Conservation (phyloP, 164 flowering plant genomes). For the Berberis thunbergii region DNA sequence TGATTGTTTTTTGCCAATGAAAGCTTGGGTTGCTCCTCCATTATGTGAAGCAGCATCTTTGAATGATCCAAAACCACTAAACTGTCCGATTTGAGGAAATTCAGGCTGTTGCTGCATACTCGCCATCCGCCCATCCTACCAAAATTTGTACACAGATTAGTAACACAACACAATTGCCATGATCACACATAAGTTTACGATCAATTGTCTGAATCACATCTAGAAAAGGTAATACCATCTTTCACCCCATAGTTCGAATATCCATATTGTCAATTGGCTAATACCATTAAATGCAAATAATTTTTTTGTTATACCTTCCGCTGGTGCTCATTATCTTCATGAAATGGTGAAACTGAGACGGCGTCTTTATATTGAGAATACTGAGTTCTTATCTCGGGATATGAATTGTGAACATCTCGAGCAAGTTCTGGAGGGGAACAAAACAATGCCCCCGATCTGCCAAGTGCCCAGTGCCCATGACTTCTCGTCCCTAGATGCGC, state of each 20-base stretch:
- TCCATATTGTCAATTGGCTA: background rate
- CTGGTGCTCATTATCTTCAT: slow-evolving; percentile 16
- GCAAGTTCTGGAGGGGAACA: slow-evolving; percentile 18
- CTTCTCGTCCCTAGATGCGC: slow-evolving; percentile 24
- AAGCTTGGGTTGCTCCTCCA: slow-evolving; percentile 7
- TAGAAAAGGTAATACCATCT: no score
- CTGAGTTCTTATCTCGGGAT: slow-evolving; percentile 19
- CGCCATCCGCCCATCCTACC: no score
- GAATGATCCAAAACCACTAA: slow-evolving; percentile 3
- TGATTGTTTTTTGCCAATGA: slow-evolving; percentile 11
- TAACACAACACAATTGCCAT: no score
- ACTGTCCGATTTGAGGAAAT: no score
- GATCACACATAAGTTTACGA: slow-evolving; percentile 1
- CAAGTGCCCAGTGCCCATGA: slow-evolving; percentile 23
- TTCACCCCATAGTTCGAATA: no score
- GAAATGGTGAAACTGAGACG: slow-evolving; percentile 16
- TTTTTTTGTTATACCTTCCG: slow-evolving; percentile 24
- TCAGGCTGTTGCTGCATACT: no score
- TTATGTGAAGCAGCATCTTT: slow-evolving; percentile 13
- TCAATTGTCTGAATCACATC: no score
- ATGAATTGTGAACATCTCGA: slow-evolving; percentile 18
- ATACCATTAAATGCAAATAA: background rate
- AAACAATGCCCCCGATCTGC: slow-evolving; percentile 21
- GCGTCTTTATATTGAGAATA: slow-evolving; percentile 19
- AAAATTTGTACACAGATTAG: no score